A percentile compares a stretch with the other conserved stretches of the same genome.
Evolutionary conservation across 192 early-diverging fungal genomes (phyloP).

Genomic region (Linnemannia hyalina): DNA sequence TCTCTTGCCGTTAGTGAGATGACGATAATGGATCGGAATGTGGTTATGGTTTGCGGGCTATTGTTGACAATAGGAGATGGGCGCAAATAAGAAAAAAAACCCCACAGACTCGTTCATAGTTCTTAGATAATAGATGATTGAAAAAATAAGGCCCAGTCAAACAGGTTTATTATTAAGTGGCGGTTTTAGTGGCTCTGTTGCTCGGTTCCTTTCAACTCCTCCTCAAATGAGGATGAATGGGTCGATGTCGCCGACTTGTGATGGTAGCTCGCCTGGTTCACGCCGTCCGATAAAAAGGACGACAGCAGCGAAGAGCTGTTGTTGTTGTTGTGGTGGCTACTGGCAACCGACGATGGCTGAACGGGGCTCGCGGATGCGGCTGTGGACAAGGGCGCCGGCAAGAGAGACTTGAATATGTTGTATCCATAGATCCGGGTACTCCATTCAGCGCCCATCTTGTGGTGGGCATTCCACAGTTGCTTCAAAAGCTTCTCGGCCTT

Average conservation of each 20-base stretch:
- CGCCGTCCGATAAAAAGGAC: background rate
- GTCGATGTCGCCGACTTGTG: background rate
- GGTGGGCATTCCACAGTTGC: constrained; percentile 29
- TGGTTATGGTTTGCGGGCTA: too few species aligned
- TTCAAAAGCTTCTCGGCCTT: constrained; percentile 30
- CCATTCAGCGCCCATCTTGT: constrained; percentile 33
- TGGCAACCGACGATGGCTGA: background rate
- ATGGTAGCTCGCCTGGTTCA: background rate
- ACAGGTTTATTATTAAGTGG: background rate
- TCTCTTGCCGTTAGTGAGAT: too few species aligned
- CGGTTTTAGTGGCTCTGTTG: background rate
- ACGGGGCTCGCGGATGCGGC: background rate
- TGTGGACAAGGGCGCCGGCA: background rate
- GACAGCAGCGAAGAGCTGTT: background rate
- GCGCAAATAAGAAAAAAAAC: too few species aligned
- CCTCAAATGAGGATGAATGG: background rate
- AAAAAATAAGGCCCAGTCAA: too few species aligned
- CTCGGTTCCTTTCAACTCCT: background rate
- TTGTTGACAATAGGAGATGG: too few species aligned
- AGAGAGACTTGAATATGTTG: constrained; percentile 30
- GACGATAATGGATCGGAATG: too few species aligned
- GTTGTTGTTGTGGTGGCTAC: background rate
- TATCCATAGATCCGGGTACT: constrained; percentile 41
- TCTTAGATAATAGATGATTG: too few species aligned
- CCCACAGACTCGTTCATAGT: too few species aligned